phyloP scores from a whole-genome alignment of 805 yeast species.

The Hanseniaspora guilliermondii region DNA sequence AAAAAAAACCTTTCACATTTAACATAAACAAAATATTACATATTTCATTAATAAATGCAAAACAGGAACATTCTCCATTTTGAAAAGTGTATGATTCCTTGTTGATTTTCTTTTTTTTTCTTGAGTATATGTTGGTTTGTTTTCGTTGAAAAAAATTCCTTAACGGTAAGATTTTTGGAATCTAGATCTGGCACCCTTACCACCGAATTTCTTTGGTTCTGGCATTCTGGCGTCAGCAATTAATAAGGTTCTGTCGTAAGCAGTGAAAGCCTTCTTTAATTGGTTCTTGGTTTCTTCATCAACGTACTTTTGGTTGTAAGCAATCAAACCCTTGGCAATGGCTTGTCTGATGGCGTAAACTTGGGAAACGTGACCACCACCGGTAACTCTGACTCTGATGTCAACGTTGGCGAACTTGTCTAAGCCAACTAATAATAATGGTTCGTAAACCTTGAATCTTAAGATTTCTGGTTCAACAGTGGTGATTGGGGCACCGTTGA shows the following conservation, averaged over 20 bases:
- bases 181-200: constrained; percentile 99
- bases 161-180: constrained; percentile 99
- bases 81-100: neutral
- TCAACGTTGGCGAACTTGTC: constrained; percentile 98
- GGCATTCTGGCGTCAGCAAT: constrained; percentile 99
- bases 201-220: constrained; percentile 99
- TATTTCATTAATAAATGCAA: constrained; percentile 16
- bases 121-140: neutral
- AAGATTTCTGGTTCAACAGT: constrained; percentile 97
- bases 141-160: constrained; percentile 20
- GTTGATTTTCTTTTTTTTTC: neutral
- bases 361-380: constrained; percentile 99
- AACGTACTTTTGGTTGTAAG: constrained; percentile 98
- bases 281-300: constrained; percentile 99
- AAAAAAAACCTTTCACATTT: neutral
- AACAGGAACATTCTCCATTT: constrained; percentile 14
- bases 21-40: constrained; percentile 7
- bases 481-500: constrained; percentile 98
- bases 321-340: constrained; percentile 97
- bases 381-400: constrained; percentile 97
- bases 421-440: constrained; percentile 93
- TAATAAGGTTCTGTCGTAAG: constrained; percentile 98
- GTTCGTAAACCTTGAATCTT: constrained; percentile 99
- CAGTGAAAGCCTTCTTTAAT: constrained; percentile 91
- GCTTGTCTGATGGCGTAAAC: constrained; percentile 99